phyloP scores from a whole-genome alignment of 164 flowering plant genomes.

The Vitis riparia region DNA sequence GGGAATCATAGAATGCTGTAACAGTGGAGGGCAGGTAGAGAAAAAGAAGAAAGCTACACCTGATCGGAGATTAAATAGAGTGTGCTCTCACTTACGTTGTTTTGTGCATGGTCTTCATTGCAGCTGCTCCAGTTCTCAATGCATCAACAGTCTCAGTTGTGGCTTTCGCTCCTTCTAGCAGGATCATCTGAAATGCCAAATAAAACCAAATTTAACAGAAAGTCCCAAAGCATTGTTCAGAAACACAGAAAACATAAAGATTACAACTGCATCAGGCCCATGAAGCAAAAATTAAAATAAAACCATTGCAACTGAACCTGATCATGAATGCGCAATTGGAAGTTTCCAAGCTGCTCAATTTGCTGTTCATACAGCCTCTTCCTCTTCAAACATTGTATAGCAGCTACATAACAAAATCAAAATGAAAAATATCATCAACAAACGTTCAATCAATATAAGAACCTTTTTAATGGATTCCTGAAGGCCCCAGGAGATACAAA shows the following conservation, averaged over 20 bases:
- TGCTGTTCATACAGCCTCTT: conserved; percentile 71
- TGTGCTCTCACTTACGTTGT: conserved; percentile 52
- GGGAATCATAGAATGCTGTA: too few species aligned
- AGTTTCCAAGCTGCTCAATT: conserved; percentile 70
- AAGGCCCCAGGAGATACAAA: too few species aligned
- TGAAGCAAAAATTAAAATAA: background rate
- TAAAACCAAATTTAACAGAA: too few species aligned
- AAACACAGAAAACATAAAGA: too few species aligned
- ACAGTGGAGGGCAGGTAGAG: too few species aligned
- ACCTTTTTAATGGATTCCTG: too few species aligned
- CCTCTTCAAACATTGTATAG: conserved; percentile 76
- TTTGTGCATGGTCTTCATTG: conserved; percentile 81
- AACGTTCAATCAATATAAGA: too few species aligned
- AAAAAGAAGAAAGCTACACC: background rate
- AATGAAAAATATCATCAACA: too few species aligned
- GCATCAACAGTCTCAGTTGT: conserved; percentile 84
- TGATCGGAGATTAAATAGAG: background rate
- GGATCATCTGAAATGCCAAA: conserved; percentile 56
- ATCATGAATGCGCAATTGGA: conserved; percentile 72
- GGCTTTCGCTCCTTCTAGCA: conserved; percentile 89
- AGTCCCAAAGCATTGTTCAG: too few species aligned
- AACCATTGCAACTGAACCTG: conserved; percentile 40
- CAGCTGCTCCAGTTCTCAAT: conserved; percentile 66
- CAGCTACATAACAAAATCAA: conserved; percentile 40
- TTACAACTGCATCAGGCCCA: too few species aligned